A percentile compares a stretch with the other conserved stretches of the same genome.
phyloP scores from a whole-genome alignment of 2,329 filamentous ascomycete species.

The Talaromyces atroroseus region DNA sequence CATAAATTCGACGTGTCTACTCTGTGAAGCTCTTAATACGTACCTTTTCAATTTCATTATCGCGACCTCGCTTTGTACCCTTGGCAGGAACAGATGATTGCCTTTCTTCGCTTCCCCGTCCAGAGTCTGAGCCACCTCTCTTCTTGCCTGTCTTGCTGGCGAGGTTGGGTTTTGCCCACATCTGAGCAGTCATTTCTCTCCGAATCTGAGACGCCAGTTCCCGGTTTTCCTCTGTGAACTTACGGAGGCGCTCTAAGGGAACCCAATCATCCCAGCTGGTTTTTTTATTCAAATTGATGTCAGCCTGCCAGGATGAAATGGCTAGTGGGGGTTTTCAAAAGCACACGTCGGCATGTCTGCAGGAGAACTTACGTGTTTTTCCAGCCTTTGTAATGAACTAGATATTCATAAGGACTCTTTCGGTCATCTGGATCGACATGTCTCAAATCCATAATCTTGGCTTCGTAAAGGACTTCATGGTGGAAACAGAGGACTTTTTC shows the following conservation, averaged over 20 bases:
- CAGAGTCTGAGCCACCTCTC: conserved; percentile 38
- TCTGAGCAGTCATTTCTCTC: conserved; percentile 37
- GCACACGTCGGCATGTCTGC: not conserved
- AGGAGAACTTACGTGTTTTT: conserved; percentile 73
- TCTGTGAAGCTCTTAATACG: conserved; percentile 3
- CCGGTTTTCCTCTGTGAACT: conserved; percentile 91
- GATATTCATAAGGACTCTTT: conserved; percentile 75
- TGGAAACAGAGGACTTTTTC: conserved; percentile 97
- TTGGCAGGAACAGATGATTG: conserved; percentile 40
- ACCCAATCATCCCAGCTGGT: conserved; percentile 96
- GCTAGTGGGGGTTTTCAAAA: not conserved
- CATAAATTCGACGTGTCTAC: not conserved
- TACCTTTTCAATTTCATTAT: conserved; percentile 47
- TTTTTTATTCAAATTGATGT: conserved; percentile 3
- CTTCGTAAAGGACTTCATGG: conserved; percentile 94
- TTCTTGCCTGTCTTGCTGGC: conserved; percentile 28
- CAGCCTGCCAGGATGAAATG: not conserved
- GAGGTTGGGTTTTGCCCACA: conserved; percentile 19
- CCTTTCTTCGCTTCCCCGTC: conserved; percentile 42
- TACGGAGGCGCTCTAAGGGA: conserved; percentile 83
- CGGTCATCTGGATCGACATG: conserved; percentile 59
- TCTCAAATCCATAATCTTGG: conserved; percentile 81
- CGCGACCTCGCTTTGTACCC: conserved; percentile 40
- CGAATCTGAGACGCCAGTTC: conserved; percentile 63
- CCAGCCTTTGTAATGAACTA: conserved; percentile 98